Percentiles rank a stretch among this genome's conserved stretches.
Evolutionary conservation across 306 rosid species (phyloP).

Genomic region (Inga laurina): DNA sequence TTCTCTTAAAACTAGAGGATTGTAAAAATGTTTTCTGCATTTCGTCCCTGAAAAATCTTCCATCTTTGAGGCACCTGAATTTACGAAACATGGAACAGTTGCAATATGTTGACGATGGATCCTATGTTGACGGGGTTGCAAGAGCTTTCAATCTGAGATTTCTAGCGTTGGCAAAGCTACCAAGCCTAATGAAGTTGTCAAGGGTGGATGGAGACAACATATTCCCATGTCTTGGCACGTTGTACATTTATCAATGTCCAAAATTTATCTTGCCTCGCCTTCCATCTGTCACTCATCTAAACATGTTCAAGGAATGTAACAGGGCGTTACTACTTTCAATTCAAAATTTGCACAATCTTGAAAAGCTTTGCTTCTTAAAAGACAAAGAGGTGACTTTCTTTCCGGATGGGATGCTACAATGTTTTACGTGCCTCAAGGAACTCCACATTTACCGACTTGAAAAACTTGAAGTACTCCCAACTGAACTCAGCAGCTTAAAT

Average conservation of each 20-base stretch:
- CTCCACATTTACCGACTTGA: background rate
- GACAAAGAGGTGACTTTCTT: background rate
- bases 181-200: background rate
- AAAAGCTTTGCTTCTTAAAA: background rate
- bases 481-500: background rate
- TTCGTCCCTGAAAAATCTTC: background rate
- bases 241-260: background rate
- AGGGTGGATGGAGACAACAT: background rate
- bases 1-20: accelerated
- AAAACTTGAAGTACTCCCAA: conserved; percentile 25
- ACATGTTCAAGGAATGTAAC: background rate
- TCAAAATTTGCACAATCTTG: conserved; percentile 12
- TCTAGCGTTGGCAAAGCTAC: background rate
- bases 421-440: conserved; percentile 20
- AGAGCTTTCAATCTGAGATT: background rate
- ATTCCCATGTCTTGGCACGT: background rate
- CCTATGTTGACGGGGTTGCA: background rate
- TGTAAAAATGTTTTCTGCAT: background rate
- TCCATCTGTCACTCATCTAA: background rate
- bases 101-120: background rate
- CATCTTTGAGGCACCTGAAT: background rate
- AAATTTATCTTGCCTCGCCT: background rate
- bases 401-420: conserved; percentile 25
- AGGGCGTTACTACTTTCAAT: background rate
- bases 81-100: background rate